Evolutionary conservation across 2,329 filamentous ascomycete genomes (phyloP), one percentile per base, ranked within the genome.

Genomic region (Stagonosporopsis rhizophila): DNA sequence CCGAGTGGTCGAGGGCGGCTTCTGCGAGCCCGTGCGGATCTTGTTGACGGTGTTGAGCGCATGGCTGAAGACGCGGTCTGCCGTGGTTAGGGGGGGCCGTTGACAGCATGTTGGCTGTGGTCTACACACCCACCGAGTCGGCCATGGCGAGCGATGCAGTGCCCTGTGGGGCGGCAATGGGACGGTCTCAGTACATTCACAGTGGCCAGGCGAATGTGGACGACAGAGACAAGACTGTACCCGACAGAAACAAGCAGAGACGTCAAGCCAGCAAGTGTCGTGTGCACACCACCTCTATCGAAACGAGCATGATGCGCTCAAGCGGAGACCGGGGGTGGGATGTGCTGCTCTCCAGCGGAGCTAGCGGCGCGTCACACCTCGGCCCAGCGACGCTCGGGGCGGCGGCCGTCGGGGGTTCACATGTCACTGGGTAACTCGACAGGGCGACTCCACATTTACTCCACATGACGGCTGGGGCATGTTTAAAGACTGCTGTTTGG

Each of bases 21-120:
- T 89, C 61, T 91, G 87, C 48, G 92, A 92, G 61, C 95, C 94
- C 17, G 93, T 96, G 73, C 95, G 94, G 68, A 99, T 96, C 79
- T 96, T 96, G 79, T 97, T 97, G 70, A 99, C 94, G 22, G 95
- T 98, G 80, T 96, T 97, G 78, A 99, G 89, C 64, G 95, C 95
- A 86, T 99, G 94, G 76, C 96, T 94, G 78, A 99, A 99, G 74
- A 99, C 95, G 79, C 95, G 90, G 81, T 99, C 95, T 98, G 61
- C 28, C 25, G 5, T 35, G 17, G 6, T 8, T 8, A 17, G 6
- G 22, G 44, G 41, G 17, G 22, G 17, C 23, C 38, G 30, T 34
- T 23, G 32, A n/a, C n/a, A n/a, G n/a, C n/a, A 19, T 8, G 38
- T 17, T 22, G 39, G 11, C 32, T 7, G 14, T n/a, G 2, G 4